Conservation (phyloP, 1,284 basidiomycete species). For the Naganishia liquefaciens region DNA sequence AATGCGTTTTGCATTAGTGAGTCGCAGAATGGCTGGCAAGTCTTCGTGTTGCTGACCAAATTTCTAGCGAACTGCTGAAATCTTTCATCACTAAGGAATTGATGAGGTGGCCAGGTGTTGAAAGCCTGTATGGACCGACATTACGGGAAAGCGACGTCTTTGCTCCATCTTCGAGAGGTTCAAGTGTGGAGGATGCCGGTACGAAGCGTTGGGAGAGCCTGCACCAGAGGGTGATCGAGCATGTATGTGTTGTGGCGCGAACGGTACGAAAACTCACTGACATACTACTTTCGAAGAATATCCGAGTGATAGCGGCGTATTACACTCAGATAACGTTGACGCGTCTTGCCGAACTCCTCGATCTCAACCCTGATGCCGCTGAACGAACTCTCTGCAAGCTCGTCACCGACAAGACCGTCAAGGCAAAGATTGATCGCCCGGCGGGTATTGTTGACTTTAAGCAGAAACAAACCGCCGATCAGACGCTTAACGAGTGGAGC, state of each 20-base stretch:
- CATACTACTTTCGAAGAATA: constrained; percentile 65
- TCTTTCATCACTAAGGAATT: constrained; percentile 94
- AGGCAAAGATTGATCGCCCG: constrained; percentile 91
- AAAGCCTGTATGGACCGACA: constrained; percentile 81
- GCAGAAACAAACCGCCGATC: constrained; percentile 71
- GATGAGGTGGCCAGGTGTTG: constrained; percentile 98
- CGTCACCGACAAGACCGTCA: constrained; percentile 87
- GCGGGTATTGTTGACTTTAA: constrained; percentile 85
- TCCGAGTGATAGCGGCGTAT: constrained; percentile 90
- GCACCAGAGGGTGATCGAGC: constrained; percentile 94
- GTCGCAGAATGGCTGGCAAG: constrained; percentile 46
- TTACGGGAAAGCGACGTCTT: constrained; percentile 82
- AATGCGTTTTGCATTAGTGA: constrained; percentile 83
- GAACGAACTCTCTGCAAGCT: constrained; percentile 85
- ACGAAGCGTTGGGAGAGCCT: constrained; percentile 91
- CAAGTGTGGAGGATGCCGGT: constrained; percentile 48
- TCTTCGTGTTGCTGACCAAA: not conserved
- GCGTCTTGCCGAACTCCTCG: constrained; percentile 82
- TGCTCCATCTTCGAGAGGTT: constrained; percentile 49
- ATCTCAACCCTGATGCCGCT: constrained; percentile 76
- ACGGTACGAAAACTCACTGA: not conserved
- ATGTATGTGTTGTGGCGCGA: constrained; percentile 62
- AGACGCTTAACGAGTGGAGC: constrained; percentile 95
- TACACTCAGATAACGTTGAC: constrained; percentile 88
- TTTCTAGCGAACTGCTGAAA: constrained; percentile 82